Base-by-base conservation (phyloP, 495 filamentous ascomycete species). In the Penicillium bialowiezense region DNA sequence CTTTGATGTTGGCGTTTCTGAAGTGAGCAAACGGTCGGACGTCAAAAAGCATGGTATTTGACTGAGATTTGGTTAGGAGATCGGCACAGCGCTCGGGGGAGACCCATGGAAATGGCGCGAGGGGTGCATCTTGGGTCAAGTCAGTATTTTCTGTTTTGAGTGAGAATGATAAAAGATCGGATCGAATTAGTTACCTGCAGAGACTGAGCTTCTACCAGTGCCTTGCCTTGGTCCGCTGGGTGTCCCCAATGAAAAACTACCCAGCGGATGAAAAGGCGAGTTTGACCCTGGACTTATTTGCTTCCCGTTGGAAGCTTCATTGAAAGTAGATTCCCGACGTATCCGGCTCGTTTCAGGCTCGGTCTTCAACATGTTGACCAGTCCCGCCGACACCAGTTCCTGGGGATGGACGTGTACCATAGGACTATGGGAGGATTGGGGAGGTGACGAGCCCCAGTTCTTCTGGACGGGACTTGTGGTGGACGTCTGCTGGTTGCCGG, bases 1-100 rank as follows among this genome's bases (percentile, higher is more conserved):
- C 85, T 34, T 71, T 62, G 17, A 98, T 88, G 20, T 87, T 81
- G 38, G 87, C 85, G 33, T 82, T 75, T 9, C 84, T 76, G 62
- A 84, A 97, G 56, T 91, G 88, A 8, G 89, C 86, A 50, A 85
- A 90, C 6, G 93, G 89, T 15, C 93, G 83, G 24, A 98, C 79
- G 67, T 98, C 93, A n/a, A 98, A 66, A 3, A 98, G 56, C 43
- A 98, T 71, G 4, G 87, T 62, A 17, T 86, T 76, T 12, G 82
- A 69, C 4, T 69, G 65, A 8, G 70, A 64, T 8, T 71, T 69
- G 41, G 81, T 68, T n/a, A 97, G 61, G 17, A 95, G 63, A 29
- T 84, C 81, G 40, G 80, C 80, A 10, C 92, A 75, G 21, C 85
- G 75, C 15, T 81, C 74, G 10, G 82, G 72, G 0, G 82, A 74